Conservation (phyloP, 2,329 filamentous ascomycete species). For the Tympanopsis confertula region DNA sequence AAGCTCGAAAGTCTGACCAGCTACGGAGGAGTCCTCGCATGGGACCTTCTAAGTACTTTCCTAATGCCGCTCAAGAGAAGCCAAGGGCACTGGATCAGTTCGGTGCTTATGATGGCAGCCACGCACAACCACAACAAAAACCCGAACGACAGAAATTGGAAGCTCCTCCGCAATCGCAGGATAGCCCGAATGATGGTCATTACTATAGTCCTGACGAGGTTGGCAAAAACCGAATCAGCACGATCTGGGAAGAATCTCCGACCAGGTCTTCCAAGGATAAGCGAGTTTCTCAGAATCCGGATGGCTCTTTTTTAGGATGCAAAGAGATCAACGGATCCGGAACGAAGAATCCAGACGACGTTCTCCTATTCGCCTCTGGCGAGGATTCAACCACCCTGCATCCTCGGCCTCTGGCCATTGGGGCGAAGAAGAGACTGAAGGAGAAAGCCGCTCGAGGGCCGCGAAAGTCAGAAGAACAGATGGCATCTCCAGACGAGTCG, state of each 20-base stretch:
- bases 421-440: not conserved
- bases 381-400: too few species aligned
- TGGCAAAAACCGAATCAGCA: constrained; percentile 20
- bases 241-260: constrained; percentile 10
- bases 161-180: not conserved
- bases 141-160: not conserved
- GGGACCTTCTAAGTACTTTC: not conserved
- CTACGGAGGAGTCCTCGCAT: constrained; percentile 16
- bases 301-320: constrained; percentile 26
- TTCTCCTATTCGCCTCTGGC: constrained; percentile 16
- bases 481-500: not conserved
- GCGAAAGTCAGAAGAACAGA: not conserved
- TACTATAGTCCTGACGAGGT: constrained; percentile 25
- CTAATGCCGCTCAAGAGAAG: too few species aligned
- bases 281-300: constrained; percentile 9
- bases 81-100: too few species aligned
- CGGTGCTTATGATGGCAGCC: too few species aligned
- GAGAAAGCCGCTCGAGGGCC: not conserved
- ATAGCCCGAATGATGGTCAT: not conserved
- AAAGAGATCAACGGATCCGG: constrained; percentile 19
- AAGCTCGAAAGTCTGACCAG: too few species aligned
- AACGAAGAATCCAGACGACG: constrained; percentile 22
- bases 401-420: too few species aligned
- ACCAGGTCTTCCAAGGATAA: constrained; percentile 8
- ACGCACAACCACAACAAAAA: too few species aligned